Evolutionary conservation across 2,329 filamentous ascomycete genomes (phyloP), one percentile per base, ranked within the genome.

Genomic region (Ophiostoma sp.): DNA sequence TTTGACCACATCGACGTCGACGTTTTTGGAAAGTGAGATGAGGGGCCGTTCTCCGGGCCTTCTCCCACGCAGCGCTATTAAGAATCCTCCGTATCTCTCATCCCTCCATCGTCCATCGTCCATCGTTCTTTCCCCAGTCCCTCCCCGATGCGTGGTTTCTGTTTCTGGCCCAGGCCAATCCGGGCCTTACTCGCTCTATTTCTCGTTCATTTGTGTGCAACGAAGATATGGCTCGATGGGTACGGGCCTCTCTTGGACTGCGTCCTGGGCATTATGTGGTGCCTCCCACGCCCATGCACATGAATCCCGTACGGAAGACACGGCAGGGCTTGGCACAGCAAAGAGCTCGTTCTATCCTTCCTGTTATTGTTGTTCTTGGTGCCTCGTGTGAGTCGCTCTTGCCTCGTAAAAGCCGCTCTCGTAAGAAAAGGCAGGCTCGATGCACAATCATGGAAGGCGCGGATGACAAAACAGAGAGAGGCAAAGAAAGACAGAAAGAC

Each of bases 181-280:
- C 69, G 69, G 52, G 50, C 50, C 33, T 36, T 63, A 42, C 69
- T 71, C 69, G 69, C 69, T 71, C 28, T 71, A 63, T 71, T 39
- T 71, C 69, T 71, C 69, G 69, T 71, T 71, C 55, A 36, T 71
- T 71, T 71, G 69, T 59, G 69, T 71, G 57, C 55, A 12, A 63
- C 25, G 6, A 22, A 15, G n/a, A n/a, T 52, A 33, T 68, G n/a
- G n/a, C n/a, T n/a, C n/a, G n/a, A n/a, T n/a, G 64, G 69, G 31
- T 48, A 28, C 69, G 22, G 39, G n/a, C 19, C 39, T n/a, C 42
- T 48, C 15, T 17, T 17, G 42, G 42, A 48, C 42, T 48, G 42
- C 19, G 42, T 19, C 19, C 15, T 48, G 11, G 15, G 33, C 28
- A 19, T 31, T 45, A 45, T 52, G 64, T 69, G 42, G 42, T 69